Evolutionary conservation across 257 asterid genomes (phyloP).

Genomic region (Rhazya stricta): DNA sequence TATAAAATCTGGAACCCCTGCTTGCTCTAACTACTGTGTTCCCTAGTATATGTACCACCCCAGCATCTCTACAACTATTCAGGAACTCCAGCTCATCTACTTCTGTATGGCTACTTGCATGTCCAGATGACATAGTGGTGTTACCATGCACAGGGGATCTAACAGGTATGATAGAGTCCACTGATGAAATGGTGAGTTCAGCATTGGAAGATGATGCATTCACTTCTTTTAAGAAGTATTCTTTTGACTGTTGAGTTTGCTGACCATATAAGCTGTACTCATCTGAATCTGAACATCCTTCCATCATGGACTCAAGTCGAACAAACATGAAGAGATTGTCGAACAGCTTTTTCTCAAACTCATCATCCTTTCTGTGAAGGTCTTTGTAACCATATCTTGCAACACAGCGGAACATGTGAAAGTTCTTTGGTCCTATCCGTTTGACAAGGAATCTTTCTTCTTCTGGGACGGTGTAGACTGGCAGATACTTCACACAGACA

Average conservation of each 20-base stretch:
- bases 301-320: slow-evolving; percentile 95
- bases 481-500: slow-evolving; percentile 89
- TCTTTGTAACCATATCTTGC: slow-evolving; percentile 93
- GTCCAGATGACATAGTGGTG: slow-evolving; percentile 46
- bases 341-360: slow-evolving; percentile 79
- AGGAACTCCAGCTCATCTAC: slow-evolving; percentile 73
- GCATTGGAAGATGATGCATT: slow-evolving; percentile 27
- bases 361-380: slow-evolving; percentile 83
- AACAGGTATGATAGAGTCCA: slow-evolving; percentile 66
- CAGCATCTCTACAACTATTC: slow-evolving; percentile 70
- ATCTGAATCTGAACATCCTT: slow-evolving; percentile 89
- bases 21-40: slow-evolving; percentile 81
- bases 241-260: slow-evolving; percentile 56
- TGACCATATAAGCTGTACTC: slow-evolving; percentile 73
- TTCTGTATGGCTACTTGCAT: slow-evolving; percentile 53
- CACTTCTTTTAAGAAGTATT: slow-evolving; percentile 28
- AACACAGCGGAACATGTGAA: slow-evolving; percentile 93
- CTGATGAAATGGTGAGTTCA: slow-evolving; percentile 52
- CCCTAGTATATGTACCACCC: slow-evolving; percentile 94
- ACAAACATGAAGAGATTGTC: slow-evolving; percentile 68
- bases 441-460: slow-evolving; percentile 87
- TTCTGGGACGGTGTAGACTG: slow-evolving; percentile 88
- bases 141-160: slow-evolving; percentile 37
- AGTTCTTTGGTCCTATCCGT: slow-evolving; percentile 84
- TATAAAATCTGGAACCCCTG: slow-evolving; percentile 62